These are phyloP conservation scores for Aspergillus tanneri DNA, from an alignment of 2,329 filamentous ascomycete species.

Conservation along the genomic window DNA sequence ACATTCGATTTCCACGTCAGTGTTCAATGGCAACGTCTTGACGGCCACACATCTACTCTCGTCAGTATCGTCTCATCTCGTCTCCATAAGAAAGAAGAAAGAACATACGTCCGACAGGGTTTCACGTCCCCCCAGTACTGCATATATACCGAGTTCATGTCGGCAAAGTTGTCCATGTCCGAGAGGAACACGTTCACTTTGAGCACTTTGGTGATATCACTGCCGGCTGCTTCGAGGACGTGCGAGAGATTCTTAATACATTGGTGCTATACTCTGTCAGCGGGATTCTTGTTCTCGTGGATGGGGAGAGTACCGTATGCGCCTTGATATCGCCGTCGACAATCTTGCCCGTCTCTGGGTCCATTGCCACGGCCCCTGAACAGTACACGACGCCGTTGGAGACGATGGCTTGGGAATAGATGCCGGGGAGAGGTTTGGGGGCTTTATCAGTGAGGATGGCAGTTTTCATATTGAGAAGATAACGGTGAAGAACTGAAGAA, in stretches of 20 bases:
- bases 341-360: slow-evolving; percentile 55
- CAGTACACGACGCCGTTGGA: slow-evolving; percentile 70
- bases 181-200: slow-evolving; percentile 68
- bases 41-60: slow-evolving; percentile 69
- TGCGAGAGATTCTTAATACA: slow-evolving; percentile 59
- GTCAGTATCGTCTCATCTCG: not conserved
- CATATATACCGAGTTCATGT: slow-evolving; percentile 83
- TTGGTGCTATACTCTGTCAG: too few species aligned
- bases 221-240: slow-evolving; percentile 62
- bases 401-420: slow-evolving; percentile 62
- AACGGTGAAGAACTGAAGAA: not conserved
- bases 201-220: slow-evolving; percentile 59
- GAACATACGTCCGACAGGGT: slow-evolving; percentile 50
- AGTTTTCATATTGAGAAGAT: too few species aligned
- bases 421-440: slow-evolving; percentile 52
- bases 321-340: slow-evolving; percentile 59
- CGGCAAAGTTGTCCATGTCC: slow-evolving; percentile 65
- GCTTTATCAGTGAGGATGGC: slow-evolving; percentile 50
- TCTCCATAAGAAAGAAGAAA: not conserved
- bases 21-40: slow-evolving; percentile 81
- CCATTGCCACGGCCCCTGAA: slow-evolving; percentile 61
- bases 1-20: slow-evolving; percentile 86
- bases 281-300: too few species aligned
- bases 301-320: slow-evolving; percentile 46
- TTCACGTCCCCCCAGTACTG: slow-evolving; percentile 66